phyloP scores from a whole-genome alignment of 306 rosid species.

The Oxytropis ochrocephala region DNA sequence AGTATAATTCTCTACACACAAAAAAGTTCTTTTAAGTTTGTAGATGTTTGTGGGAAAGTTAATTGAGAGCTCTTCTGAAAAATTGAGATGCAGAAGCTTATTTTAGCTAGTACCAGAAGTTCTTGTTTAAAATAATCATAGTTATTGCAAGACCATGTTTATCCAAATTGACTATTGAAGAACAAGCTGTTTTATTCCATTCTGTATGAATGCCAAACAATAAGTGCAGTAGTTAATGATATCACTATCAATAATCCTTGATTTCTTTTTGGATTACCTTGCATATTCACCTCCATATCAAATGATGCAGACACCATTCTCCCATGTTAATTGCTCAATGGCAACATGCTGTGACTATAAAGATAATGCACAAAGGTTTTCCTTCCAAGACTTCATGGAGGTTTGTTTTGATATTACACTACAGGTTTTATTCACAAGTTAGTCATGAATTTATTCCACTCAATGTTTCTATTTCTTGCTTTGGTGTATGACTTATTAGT shows the following conservation, averaged over 20 bases:
- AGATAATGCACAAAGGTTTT: constrained; percentile 58
- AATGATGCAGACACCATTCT: constrained; percentile 58
- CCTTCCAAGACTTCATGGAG: constrained; percentile 68
- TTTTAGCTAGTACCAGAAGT: background rate
- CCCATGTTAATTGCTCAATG: constrained; percentile 85
- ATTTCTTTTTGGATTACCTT: constrained; percentile 13
- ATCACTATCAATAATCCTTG: background rate
- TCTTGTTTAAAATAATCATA: background rate
- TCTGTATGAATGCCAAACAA: background rate
- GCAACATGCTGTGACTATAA: constrained; percentile 89
- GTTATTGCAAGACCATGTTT: background rate
- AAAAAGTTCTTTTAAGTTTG: background rate
- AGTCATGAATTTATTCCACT: background rate
- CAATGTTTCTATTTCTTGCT: background rate
- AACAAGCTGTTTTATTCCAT: background rate
- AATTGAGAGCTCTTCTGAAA: background rate
- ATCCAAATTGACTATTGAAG: background rate
- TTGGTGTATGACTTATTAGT: background rate
- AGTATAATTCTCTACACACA: background rate
- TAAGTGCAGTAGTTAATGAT: background rate
- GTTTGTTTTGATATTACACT: constrained; percentile 31
- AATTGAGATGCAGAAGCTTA: background rate
- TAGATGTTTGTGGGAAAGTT: background rate
- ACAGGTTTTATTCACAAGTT: background rate
- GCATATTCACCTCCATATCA: constrained; percentile 11